Base-by-base conservation (phyloP, 2,329 filamentous ascomycete species). In the Aspergillus intermedius region DNA sequence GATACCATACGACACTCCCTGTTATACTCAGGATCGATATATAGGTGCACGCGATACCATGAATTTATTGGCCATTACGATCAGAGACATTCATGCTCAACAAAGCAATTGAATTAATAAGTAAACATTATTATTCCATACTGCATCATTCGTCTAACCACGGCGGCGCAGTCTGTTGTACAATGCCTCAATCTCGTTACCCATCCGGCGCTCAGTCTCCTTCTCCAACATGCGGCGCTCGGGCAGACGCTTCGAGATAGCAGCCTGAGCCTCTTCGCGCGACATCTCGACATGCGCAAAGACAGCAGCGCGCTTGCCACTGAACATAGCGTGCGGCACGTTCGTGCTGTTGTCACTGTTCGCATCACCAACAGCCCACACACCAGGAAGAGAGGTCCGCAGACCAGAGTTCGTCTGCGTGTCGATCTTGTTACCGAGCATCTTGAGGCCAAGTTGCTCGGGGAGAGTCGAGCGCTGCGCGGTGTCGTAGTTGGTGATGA, bases 301-400 rank as follows among this genome's bases (percentile, higher is more conserved):
- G 1, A 84, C 79, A 4, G 77, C 80, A 0, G 79, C 70, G 25
- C 74, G 64, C 71, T 84, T 84, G 2, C 80, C 81, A 10, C 69
- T 77, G 57, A 71, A 83, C 57, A 84, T 73, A 0, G 81, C 81
- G 52, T 83, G 80, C 0, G 79, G 79, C 0, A 83, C 75, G 53
- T 83, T 84, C 3, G 79, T 82, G 7, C 71, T 68, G n/a, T 76
- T 76, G 46, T 83, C 80, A 28, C 74, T 75, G 62, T 83, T 84
- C 10, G 75, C 76, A 53, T 84, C 81, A 0, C 81, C 81, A 17
- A 83, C 63, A 4, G 77, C 80, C 55, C 77, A 83, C 0, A 83
- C 74, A 1, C 79, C 79, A 0, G 66, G 58, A 3, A 81, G 57
- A 46, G 74, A 83, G 0, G 80, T 82, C 10, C 37, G 37, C 15